These are phyloP conservation scores for Astrothelium subdiscretum DNA, from an alignment of 495 filamentous ascomycete genomes.

Conservation along the genomic window DNA sequence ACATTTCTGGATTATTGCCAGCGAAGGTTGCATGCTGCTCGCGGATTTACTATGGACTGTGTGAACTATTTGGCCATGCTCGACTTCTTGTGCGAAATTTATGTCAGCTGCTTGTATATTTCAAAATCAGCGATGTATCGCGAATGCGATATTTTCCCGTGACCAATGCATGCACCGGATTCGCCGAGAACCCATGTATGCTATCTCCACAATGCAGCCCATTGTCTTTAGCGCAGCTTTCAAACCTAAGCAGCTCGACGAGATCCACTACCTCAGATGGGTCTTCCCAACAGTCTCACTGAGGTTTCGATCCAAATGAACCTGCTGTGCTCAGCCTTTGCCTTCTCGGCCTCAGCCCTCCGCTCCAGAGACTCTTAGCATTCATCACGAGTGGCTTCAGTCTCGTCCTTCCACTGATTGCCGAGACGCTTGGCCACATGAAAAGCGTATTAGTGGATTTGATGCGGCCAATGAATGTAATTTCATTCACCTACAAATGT, in stretches of 20 bases:
- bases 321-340: conserved; percentile 1
- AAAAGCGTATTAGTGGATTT: not conserved
- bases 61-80: not conserved
- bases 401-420: not conserved
- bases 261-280: too few species aligned
- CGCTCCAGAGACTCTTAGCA: not conserved
- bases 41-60: not conserved
- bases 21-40: not conserved
- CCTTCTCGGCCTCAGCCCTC: not conserved
- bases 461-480: not conserved
- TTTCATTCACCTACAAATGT: conserved; percentile 34
- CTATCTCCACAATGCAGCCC: too few species aligned
- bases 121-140: not conserved
- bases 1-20: not conserved
- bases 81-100: not conserved
- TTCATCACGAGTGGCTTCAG: not conserved
- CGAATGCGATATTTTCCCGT: not conserved
- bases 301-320: not conserved
- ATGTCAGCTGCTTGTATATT: not conserved
- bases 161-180: too few species aligned
- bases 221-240: too few species aligned
- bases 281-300: not conserved
- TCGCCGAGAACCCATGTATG: too few species aligned
- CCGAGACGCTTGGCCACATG: not conserved
- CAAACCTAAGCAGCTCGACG: too few species aligned